Conservation (phyloP, 1,284 basidiomycete species). For the Malassezia pachydermatis region DNA sequence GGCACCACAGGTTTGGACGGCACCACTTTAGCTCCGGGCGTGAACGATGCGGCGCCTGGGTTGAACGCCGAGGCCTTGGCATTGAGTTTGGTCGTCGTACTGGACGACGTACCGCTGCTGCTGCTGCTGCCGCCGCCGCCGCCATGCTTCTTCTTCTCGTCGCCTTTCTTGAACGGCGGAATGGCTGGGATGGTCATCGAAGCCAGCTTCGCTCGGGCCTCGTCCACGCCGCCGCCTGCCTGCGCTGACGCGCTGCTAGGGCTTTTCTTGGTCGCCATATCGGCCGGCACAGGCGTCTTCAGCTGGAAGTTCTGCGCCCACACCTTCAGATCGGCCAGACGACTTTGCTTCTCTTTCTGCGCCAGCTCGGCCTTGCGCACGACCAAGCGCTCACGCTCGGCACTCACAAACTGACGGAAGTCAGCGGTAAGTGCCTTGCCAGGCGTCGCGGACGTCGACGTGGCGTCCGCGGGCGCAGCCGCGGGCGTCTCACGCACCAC, state of each 20-base stretch:
- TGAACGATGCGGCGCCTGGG: constrained; percentile 51
- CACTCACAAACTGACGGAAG: constrained; percentile 41
- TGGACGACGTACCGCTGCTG: too few relatives aligned
- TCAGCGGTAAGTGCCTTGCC: constrained; percentile 34
- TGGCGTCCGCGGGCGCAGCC: background rate
- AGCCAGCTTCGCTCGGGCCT: constrained; percentile 46
- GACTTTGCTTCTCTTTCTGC: constrained; percentile 86
- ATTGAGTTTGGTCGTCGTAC: constrained; percentile 68
- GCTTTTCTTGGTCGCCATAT: constrained; percentile 62
- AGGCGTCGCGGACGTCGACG: constrained; percentile 1
- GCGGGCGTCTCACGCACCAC: constrained; percentile 60
- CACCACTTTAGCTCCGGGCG: constrained; percentile 42
- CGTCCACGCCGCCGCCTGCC: constrained; percentile 13
- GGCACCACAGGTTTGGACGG: constrained; percentile 44
- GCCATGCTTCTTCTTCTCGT: constrained; percentile 10
- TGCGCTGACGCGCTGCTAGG: constrained; percentile 14
- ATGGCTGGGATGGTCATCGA: constrained; percentile 66
- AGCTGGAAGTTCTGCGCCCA: constrained; percentile 93
- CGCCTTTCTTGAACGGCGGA: constrained; percentile 65
- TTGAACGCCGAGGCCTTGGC: constrained; percentile 60
- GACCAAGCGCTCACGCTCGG: constrained; percentile 50
- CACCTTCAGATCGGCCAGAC: constrained; percentile 77
- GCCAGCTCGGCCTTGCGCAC: constrained; percentile 80
- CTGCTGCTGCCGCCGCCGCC: constrained; percentile 15
- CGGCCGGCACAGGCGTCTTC: constrained; percentile 84